These are phyloP conservation scores for Hypoxylon fragiforme DNA, from an alignment of 495 filamentous ascomycete genomes.

Conservation along the genomic window DNA sequence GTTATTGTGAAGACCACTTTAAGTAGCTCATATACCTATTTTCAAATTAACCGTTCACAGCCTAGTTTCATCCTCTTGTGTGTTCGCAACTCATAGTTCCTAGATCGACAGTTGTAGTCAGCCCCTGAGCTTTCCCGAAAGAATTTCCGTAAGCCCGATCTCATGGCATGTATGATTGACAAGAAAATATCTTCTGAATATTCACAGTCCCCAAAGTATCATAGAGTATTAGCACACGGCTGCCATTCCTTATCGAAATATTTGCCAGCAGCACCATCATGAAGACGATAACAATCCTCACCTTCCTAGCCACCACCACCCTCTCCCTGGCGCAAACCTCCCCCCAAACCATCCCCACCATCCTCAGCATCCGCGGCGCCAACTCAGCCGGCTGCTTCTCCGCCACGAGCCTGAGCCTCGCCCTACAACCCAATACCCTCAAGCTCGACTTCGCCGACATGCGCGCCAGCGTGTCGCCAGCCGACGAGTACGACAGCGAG, in stretches of 20 bases:
- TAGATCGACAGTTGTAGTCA: background rate
- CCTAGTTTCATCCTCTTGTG: conserved; percentile 4
- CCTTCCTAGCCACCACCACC: conserved; percentile 4
- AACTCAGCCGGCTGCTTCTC: conserved; percentile 28
- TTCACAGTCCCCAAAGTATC: too few relatives aligned
- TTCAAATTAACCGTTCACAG: too few relatives aligned
- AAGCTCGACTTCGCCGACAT: conserved; percentile 27
- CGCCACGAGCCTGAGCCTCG: conserved; percentile 20
- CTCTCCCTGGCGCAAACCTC: conserved; percentile 15
- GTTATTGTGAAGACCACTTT: too few relatives aligned
- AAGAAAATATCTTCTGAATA: too few relatives aligned
- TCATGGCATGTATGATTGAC: background rate
- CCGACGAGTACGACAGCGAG: conserved; percentile 21
- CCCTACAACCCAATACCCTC: conserved; percentile 2
- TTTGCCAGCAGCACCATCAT: conserved; percentile 2
- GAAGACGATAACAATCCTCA: conserved; percentile 2
- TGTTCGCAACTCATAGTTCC: background rate
- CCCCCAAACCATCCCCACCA: conserved; percentile 18
- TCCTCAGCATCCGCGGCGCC: conserved; percentile 27
- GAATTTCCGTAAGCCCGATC: background rate
- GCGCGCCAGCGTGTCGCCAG: conserved; percentile 23
- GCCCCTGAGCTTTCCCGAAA: background rate
- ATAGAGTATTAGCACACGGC: too few relatives aligned
- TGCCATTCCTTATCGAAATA: background rate
- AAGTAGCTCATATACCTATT: too few relatives aligned